Percentiles rank a stretch among this genome's conserved stretches.
phyloP scores from a whole-genome alignment of 139 green algal genomes.

The Chlamydomonas urium region DNA sequence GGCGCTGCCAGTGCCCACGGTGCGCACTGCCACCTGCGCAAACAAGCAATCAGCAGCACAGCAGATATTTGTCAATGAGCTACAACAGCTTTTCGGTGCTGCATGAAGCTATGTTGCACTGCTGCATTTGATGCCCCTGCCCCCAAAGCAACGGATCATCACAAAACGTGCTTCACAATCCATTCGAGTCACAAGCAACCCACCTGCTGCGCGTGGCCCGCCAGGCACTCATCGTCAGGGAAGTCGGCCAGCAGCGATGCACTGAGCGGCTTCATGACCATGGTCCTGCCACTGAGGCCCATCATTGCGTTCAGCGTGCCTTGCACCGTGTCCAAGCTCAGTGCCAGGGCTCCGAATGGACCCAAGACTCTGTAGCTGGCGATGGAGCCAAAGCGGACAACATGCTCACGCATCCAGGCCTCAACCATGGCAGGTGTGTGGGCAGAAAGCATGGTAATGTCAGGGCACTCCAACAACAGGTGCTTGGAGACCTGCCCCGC shows the following conservation, averaged over 20 bases:
- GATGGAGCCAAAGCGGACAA: constrained; percentile 6
- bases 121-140: too few relatives aligned
- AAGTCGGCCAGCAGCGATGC: background rate
- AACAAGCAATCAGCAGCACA: too few relatives aligned
- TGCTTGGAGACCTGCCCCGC: background rate
- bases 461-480: constrained; percentile 9
- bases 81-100: too few relatives aligned
- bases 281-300: background rate
- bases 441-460: constrained; percentile 5
- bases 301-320: background rate
- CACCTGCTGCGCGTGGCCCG: background rate
- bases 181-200: too few relatives aligned
- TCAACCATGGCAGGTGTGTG: constrained; percentile 4
- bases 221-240: background rate
- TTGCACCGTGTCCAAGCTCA: background rate
- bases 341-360: background rate
- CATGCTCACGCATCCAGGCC: constrained; percentile 9
- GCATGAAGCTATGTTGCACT: too few relatives aligned
- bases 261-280: constrained; percentile 1
- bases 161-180: too few relatives aligned
- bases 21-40: background rate
- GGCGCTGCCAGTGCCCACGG: background rate
- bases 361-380: background rate
- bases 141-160: too few relatives aligned
- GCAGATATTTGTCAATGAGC: too few relatives aligned